Evolutionary conservation across 768 basidiomycete genomes (phyloP), one percentile per base, ranked within the genome.

Genomic region (Rhodotorula kratochvilovae): DNA sequence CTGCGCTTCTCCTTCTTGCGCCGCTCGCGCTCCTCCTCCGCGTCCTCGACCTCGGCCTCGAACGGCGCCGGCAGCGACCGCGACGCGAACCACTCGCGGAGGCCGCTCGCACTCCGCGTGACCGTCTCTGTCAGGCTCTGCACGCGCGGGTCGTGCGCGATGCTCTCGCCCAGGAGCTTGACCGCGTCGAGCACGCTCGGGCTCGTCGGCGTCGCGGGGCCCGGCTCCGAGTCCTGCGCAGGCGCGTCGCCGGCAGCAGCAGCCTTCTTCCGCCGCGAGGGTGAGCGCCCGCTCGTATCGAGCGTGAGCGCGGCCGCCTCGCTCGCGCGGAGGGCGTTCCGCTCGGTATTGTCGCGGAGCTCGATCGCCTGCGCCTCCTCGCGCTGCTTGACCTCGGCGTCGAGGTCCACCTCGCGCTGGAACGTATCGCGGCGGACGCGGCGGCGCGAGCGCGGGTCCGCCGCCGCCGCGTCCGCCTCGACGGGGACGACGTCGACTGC

Each of bases 351-450:
- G 29, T 48, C 35, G 23, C 51, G 53, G 7, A 60, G 50, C 39
- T 67, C 66, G 29, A 45, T 15, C 43, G 54, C 62, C 43, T 71
- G 61, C 21, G 13, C n/a, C 19, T 48, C 35, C 42, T 71, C 61
- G n/a, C 58, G 50, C 33, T n/a, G 27, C 21, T 23, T 7, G 13
- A 56, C 1, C 66, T 63, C 70, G 29, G 11, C 70, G n/a, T 63
- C 70, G 42, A 71, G 50, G 43, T 71, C 70, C 25, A 67, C 25
- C 35, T 59, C 70, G 5, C 35, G 48, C 48, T 67, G 70, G 56
- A 71, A 71, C 23, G 70, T 66, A 21, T 71, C 70, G 15, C 70
- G 60, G 31, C 70, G 70, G 25, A 65, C 60, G 0, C 63, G 60
- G 5, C 46, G 21, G 27, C 51, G 19, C 25, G 45, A 29, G 17